A percentile compares a stretch with the other conserved stretches of the same genome.
Conservation (phyloP, 148 eudicot species). For the Chenopodium suecicum region DNA sequence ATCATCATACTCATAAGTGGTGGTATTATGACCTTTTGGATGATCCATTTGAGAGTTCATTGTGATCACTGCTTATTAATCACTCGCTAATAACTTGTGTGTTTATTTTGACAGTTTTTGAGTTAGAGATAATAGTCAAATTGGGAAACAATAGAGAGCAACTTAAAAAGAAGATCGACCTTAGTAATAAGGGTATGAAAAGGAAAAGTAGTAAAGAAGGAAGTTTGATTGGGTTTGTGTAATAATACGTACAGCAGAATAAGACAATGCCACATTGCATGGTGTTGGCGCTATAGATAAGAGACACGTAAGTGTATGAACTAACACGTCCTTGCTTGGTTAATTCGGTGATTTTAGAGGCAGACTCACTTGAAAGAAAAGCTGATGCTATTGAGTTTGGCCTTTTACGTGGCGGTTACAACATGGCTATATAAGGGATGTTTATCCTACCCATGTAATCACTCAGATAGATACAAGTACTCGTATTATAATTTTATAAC, state of each 20-base stretch:
- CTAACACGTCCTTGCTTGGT: constrained; percentile 10
- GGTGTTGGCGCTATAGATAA: constrained; percentile 15
- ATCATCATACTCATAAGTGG: constrained; percentile 4
- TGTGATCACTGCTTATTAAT: not conserved
- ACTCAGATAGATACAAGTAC: not conserved
- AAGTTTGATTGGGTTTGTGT: not conserved
- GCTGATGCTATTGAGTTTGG: not conserved
- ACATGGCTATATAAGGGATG: not conserved
- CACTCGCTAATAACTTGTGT: not conserved
- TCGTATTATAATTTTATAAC: no score
- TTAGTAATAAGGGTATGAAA: not conserved
- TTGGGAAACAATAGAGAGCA: not conserved
- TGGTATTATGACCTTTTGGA: constrained; percentile 10
- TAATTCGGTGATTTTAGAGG: not conserved
- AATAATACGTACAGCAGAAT: not conserved
- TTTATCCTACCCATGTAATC: no score
- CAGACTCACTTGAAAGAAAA: not conserved
- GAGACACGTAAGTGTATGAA: not conserved
- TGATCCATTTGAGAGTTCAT: constrained; percentile 34
- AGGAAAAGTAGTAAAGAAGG: not conserved
- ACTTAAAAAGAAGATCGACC: not conserved
- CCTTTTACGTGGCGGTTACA: not conserved
- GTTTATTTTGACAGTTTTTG: not conserved
- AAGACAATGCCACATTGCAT: constrained; percentile 12
- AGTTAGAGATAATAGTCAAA: not conserved